These are phyloP conservation scores for Funneliformis caledonium DNA, from an alignment of 371 early-diverging fungal species.

Conservation along the genomic window DNA sequence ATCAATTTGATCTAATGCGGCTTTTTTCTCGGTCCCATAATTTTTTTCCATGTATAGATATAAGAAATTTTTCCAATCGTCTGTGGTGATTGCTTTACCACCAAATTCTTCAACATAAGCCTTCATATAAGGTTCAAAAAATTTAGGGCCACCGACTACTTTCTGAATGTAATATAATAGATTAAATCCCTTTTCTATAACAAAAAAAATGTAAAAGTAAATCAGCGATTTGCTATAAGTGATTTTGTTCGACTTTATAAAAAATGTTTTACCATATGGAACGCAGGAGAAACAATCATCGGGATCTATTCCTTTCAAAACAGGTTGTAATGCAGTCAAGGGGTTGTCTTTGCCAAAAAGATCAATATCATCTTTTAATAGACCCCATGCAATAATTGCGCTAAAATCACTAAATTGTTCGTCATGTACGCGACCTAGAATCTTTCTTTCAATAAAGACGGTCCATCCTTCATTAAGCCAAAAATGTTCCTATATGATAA, in stretches of 20 bases:
- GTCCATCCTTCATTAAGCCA: conserved; percentile 98
- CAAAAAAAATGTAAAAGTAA: background rate
- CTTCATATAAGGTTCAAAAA: conserved; percentile 87
- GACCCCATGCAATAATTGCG: conserved; percentile 86
- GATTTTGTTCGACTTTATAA: background rate
- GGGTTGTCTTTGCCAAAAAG: conserved; percentile 77
- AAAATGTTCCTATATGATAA: conserved; percentile 62
- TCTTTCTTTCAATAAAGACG: conserved; percentile 93
- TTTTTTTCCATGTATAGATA: conserved; percentile 70
- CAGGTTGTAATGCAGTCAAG: conserved; percentile 80
- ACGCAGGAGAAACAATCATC: conserved; percentile 93
- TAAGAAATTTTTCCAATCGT: conserved; percentile 85
- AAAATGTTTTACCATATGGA: conserved; percentile 76
- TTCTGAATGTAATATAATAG: conserved; percentile 91
- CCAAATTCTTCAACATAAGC: conserved; percentile 85
- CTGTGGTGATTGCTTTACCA: conserved; percentile 85
- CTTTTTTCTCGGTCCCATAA: conserved; percentile 68
- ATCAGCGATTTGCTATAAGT: background rate
- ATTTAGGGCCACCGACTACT: conserved; percentile 78
- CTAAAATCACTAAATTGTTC: conserved; percentile 84
- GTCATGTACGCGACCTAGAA: conserved; percentile 80
- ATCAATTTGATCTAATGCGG: conserved; percentile 75
- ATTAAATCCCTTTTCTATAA: conserved; percentile 90
- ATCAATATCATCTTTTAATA: conserved; percentile 78
- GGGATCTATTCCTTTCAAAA: conserved; percentile 85